Evolutionary conservation across 140 eudicot species (phyloP), one percentile per base, ranked within the genome.

Genomic region (Cichorium intybus): DNA sequence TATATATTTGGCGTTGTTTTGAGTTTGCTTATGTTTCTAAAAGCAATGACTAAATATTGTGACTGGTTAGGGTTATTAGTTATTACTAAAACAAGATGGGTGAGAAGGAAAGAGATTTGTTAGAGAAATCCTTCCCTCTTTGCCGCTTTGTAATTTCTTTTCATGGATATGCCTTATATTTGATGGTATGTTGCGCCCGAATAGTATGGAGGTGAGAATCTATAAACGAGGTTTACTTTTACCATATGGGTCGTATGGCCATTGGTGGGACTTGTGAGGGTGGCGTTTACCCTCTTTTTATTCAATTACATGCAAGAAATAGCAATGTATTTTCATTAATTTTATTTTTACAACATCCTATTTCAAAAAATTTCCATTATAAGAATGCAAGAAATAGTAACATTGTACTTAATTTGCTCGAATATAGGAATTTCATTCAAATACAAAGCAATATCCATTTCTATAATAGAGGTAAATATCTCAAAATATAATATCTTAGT

Each of bases 71-170:
- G 68, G 35, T 24, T 43, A 43, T 15, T 28, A 61, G 35, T 24
- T 43, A 43, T 15, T 28, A 61, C 60, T 46, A 24, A 56, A 46
- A 66, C 62, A 34, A 43, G 45, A 17, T 28, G 71, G 58, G 78
- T 16, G 47, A 64, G 66, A 60, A 18, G 67, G 69, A 59, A 77
- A 71, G 82, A 41, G 75, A 77, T 66, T 72, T 66, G 70, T 64
- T 77, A 15, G 23, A 50, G 51, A 77, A 72, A 77, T 77, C 82
- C 78, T 72, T 71, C 82, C 54, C 58, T 59, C 68, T 71, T 71
- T n/a, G 28, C 64, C 56, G 35, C 37, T 23, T 29, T 62, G 76
- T 65, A 65, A 10, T 34, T 26, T 48, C 45, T 37, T 64, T 71
- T 43, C 70, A 17, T 60, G 63, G 61, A 71, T 37, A 15, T 48